Evolutionary conservation across 768 basidiomycete genomes (phyloP).

Genomic region (Calocera viscosa): DNA sequence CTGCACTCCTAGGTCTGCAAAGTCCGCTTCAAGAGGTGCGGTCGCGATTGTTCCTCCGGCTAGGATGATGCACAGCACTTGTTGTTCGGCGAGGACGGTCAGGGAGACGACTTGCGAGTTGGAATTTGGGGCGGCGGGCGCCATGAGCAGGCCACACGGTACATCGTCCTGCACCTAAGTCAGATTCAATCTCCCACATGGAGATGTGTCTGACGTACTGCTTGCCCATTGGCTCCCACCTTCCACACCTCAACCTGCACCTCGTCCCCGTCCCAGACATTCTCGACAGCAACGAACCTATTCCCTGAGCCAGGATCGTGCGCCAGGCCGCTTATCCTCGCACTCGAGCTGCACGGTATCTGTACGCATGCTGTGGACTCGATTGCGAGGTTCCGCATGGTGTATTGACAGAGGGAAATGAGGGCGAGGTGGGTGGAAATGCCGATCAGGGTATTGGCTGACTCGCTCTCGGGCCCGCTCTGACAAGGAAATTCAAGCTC

Average conservation of each 20-base stretch:
- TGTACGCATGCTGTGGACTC: background rate
- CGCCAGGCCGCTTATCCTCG: background rate
- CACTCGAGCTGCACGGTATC: conserved; percentile 1
- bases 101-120: conserved; percentile 46
- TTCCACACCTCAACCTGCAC: conserved; percentile 51
- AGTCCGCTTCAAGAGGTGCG: conserved; percentile 5
- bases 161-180: conserved; percentile 11
- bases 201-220: conserved; percentile 15
- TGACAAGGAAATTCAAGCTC: background rate
- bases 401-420: background rate
- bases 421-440: conserved; percentile 1
- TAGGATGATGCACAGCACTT: conserved; percentile 52
- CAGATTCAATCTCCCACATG: conserved; percentile 15
- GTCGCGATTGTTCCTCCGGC: conserved; percentile 74
- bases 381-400: background rate
- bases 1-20: conserved; percentile 29
- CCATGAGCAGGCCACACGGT: conserved; percentile 22
- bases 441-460: conserved; percentile 1
- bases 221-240: conserved; percentile 16
- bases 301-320: conserved; percentile 9
- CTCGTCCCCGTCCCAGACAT: conserved; percentile 39
- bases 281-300: conserved; percentile 45
- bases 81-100: conserved; percentile 58
- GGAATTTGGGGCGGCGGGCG: conserved; percentile 14
- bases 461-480: background rate